These are phyloP conservation scores for Calonectria ilicicola DNA, from an alignment of 2,329 filamentous ascomycete genomes.

Conservation along the genomic window DNA sequence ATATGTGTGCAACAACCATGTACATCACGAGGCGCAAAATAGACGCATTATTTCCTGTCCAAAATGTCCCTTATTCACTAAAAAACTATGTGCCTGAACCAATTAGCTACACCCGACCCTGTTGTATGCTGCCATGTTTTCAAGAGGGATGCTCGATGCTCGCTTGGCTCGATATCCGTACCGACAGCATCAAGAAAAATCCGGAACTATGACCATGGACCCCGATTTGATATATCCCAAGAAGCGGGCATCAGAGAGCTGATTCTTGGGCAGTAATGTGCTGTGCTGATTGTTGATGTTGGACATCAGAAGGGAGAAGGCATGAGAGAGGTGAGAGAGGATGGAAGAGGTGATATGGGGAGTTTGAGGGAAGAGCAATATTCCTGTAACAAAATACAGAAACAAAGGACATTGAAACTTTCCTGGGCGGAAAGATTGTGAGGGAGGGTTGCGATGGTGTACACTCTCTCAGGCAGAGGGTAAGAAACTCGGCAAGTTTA, in stretches of 20 bases:
- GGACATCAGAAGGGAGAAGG: background rate
- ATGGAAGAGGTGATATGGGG: background rate
- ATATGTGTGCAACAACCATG: slow-evolving; percentile 46
- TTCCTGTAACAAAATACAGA: too few relatives aligned
- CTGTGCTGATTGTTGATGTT: background rate
- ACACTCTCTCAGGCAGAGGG: background rate
- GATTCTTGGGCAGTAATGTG: background rate
- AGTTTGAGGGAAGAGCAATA: too few relatives aligned
- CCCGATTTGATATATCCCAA: background rate
- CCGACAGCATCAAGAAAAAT: background rate
- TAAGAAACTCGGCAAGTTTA: background rate
- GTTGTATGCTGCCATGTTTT: background rate
- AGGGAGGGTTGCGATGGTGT: background rate
- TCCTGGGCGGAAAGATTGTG: background rate
- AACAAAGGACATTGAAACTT: too few relatives aligned
- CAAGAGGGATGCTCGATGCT: background rate
- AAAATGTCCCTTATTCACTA: background rate
- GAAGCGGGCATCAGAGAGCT: background rate
- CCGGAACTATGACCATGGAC: background rate
- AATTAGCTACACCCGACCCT: background rate
- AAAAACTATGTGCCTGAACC: background rate
- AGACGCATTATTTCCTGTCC: slow-evolving; percentile 40
- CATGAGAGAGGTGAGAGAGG: background rate
- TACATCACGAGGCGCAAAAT: slow-evolving; percentile 48
- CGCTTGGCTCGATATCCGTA: background rate